These are phyloP conservation scores for Sorghum bicolor DNA, from an alignment of 176 grass and related monocot genomes.

Conservation along the genomic window Sorghum_bicolor_NCBIv3 NC_012871.2:70766501-70767000, in stretches of 20 bases:
- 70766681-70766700: conserved; percentile 99
- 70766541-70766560: not conserved
- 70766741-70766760: not conserved
- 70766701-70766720: conserved; percentile 90
- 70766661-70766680: conserved; percentile 97
- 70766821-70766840: not conserved
- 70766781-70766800: not conserved
- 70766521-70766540: not conserved
- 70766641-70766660: conserved; percentile 86
- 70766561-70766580: not conserved
- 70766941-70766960: not conserved
- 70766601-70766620: conserved; percentile 84
- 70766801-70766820: not conserved
- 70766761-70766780: not conserved
- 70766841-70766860: not conserved
- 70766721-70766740: conserved; percentile 35
- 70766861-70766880: not conserved
- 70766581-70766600: conserved; percentile 55
- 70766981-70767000: not conserved
- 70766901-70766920: not conserved
- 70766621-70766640: conserved; percentile 93
- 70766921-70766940: not conserved
- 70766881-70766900: not conserved
- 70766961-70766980: not conserved
- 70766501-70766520: not conserved